These are phyloP conservation scores for Aspergillus sclerotialis DNA, from an alignment of 2,329 filamentous ascomycete genomes.

Conservation along the genomic window DNA sequence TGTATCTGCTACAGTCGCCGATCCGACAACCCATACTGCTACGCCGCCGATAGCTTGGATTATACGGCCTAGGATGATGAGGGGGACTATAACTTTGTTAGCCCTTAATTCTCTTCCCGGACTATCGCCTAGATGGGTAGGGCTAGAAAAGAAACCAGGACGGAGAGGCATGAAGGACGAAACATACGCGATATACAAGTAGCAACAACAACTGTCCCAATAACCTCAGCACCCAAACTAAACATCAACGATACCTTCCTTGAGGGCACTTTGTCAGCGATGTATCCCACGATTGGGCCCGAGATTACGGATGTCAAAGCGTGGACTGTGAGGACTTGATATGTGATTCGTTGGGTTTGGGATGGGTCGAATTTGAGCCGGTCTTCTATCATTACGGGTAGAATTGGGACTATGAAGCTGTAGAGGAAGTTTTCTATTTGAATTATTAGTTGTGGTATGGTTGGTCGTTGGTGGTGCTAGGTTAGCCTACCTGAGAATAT, in stretches of 20 bases:
- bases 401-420: slow-evolving; percentile 17
- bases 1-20: slow-evolving; percentile 13
- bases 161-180: too few species aligned
- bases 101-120: not conserved
- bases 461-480: too few species aligned
- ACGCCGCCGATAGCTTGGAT: slow-evolving; percentile 16
- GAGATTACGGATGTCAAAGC: slow-evolving; percentile 10
- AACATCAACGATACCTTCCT: slow-evolving; percentile 8
- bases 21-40: slow-evolving; percentile 18
- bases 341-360: slow-evolving; percentile 10
- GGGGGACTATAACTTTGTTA: slow-evolving; percentile 3
- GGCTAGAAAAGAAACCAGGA: too few species aligned
- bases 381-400: slow-evolving; percentile 14
- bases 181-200: slow-evolving; percentile 6
- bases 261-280: slow-evolving; percentile 6
- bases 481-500: slow-evolving; percentile 7
- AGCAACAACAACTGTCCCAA: slow-evolving; percentile 10
- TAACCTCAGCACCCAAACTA: slow-evolving; percentile 4
- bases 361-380: slow-evolving; percentile 12
- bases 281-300: slow-evolving; percentile 6
- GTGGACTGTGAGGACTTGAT: slow-evolving; percentile 11
- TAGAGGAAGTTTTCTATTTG: slow-evolving; percentile 19
- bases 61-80: slow-evolving; percentile 13
- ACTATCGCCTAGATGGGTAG: too few species aligned
- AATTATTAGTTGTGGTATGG: not conserved